These are phyloP conservation scores for Dioscorea dumetorum DNA, from an alignment of 106 monocot species.

Conservation along the genomic window DNA sequence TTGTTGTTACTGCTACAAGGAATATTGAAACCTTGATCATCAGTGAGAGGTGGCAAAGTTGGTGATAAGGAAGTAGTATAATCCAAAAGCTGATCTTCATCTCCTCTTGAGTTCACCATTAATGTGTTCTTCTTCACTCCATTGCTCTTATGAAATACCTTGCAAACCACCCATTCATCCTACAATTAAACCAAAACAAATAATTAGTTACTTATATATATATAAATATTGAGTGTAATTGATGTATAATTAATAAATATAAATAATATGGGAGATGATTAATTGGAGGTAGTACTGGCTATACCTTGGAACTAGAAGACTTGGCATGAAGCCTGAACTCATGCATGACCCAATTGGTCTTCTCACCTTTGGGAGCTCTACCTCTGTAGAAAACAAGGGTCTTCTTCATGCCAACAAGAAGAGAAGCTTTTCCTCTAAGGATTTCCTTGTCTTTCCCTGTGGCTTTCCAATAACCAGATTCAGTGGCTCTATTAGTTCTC, in stretches of 20 bases:
- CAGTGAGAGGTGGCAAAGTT: conserved; percentile 36
- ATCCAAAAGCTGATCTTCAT: conserved; percentile 18
- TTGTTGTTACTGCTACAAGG: neutral
- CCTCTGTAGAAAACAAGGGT: conserved; percentile 82
- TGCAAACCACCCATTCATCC: conserved; percentile 83
- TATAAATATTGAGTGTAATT: neutral
- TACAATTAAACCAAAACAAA: conserved; percentile 19
- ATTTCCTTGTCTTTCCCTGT: conserved; percentile 91
- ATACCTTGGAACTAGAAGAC: conserved; percentile 1
- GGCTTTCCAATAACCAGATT: conserved; percentile 82
- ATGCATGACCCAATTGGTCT: conserved; percentile 91
- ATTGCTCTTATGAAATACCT: conserved; percentile 56
- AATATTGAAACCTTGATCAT: conserved; percentile 7
- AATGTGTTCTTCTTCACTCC: conserved; percentile 24
- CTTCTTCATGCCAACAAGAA: conserved; percentile 80
- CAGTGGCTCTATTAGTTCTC: conserved; percentile 69
- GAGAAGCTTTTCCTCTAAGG: conserved; percentile 16
- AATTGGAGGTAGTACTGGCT: conserved; percentile 2
- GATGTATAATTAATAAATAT: conserved; percentile 29
- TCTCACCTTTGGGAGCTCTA: conserved; percentile 66
- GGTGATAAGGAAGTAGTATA: conserved; percentile 1
- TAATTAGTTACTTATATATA: too few species aligned
- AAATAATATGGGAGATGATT: conserved; percentile 23
- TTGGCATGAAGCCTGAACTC: conserved; percentile 68
- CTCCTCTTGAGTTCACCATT: conserved; percentile 20